Percentiles rank a stretch among this genome's conserved stretches.
Conservation (phyloP, 2,329 filamentous ascomycete genomes). For the Stagonosporopsis cucurbitacearum region DNA sequence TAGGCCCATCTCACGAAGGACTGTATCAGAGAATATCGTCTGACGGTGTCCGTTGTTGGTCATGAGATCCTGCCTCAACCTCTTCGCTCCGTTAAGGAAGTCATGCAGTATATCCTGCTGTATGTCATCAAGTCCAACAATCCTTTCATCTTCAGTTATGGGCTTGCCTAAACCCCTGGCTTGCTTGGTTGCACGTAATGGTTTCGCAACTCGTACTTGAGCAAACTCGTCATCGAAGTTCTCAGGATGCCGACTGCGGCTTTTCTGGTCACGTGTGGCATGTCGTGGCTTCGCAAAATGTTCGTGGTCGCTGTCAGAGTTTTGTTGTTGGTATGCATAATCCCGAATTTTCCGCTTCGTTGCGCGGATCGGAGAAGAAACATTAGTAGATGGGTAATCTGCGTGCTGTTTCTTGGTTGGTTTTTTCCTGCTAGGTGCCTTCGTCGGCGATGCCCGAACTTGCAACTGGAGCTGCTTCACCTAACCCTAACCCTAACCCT, state of each 20-base stretch:
- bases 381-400: conserved; percentile 68
- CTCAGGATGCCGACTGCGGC: conserved; percentile 47
- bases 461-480: conserved; percentile 58
- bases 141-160: conserved; percentile 63
- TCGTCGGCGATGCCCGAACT: conserved; percentile 57
- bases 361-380: conserved; percentile 68
- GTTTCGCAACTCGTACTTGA: conserved; percentile 43
- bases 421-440: conserved; percentile 36
- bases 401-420: conserved; percentile 46
- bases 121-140: conserved; percentile 62
- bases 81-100: conserved; percentile 70
- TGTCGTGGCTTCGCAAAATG: conserved; percentile 34
- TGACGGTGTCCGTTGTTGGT: conserved; percentile 63
- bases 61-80: conserved; percentile 66
- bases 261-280: conserved; percentile 25
- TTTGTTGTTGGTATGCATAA: conserved; percentile 34
- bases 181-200: conserved; percentile 47
- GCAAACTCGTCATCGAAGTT: conserved; percentile 54
- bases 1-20: conserved; percentile 76
- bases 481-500: no score
- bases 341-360: conserved; percentile 46
- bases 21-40: conserved; percentile 70
- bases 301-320: conserved; percentile 36
- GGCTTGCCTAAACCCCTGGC: conserved; percentile 60
- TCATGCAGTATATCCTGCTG: conserved; percentile 69